These are phyloP conservation scores for Tetracladium setigerum DNA, from an alignment of 495 filamentous ascomycete species.

Conservation along the genomic window DNA sequence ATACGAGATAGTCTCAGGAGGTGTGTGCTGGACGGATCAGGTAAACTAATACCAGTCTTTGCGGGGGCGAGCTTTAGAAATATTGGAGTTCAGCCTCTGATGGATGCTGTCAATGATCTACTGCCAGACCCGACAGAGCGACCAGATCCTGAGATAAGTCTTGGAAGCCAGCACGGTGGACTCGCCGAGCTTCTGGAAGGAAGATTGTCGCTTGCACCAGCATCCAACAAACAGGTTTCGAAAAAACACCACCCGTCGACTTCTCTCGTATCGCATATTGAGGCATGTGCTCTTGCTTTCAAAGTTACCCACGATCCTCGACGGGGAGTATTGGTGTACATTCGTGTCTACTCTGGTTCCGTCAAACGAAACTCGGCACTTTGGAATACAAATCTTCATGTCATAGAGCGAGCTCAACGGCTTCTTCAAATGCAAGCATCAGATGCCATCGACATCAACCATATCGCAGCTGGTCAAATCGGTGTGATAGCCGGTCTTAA, in stretches of 20 bases:
- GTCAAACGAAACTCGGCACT: conserved; percentile 64
- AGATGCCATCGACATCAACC: conserved; percentile 74
- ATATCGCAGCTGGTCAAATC: conserved; percentile 80
- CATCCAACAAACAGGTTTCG: conserved; percentile 21
- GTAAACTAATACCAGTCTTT: conserved; percentile 75
- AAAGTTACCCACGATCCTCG: conserved; percentile 89
- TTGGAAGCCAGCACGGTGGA: conserved; percentile 47
- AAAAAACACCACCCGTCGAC: conserved; percentile 7
- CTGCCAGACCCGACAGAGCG: conserved; percentile 77
- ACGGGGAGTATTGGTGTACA: conserved; percentile 83
- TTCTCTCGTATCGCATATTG: conserved; percentile 46
- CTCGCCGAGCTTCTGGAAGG: conserved; percentile 32
- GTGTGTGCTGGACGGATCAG: conserved; percentile 53
- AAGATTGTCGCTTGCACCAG: conserved; percentile 32
- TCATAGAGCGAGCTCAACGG: conserved; percentile 72
- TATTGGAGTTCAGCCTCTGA: conserved; percentile 86
- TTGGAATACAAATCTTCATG: conserved; percentile 81
- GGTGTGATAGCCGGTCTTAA: conserved; percentile 94
- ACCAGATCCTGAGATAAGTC: conserved; percentile 67
- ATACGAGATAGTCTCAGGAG: conserved; percentile 70
- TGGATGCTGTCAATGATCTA: conserved; percentile 81
- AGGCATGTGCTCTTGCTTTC: conserved; percentile 83
- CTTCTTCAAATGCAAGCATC: conserved; percentile 90
- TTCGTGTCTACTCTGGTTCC: conserved; percentile 83
- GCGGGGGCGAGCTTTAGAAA: conserved; percentile 90